Evolutionary conservation across 148 eudicot species (phyloP).

Genomic region (Diospyros kaki): DNA sequence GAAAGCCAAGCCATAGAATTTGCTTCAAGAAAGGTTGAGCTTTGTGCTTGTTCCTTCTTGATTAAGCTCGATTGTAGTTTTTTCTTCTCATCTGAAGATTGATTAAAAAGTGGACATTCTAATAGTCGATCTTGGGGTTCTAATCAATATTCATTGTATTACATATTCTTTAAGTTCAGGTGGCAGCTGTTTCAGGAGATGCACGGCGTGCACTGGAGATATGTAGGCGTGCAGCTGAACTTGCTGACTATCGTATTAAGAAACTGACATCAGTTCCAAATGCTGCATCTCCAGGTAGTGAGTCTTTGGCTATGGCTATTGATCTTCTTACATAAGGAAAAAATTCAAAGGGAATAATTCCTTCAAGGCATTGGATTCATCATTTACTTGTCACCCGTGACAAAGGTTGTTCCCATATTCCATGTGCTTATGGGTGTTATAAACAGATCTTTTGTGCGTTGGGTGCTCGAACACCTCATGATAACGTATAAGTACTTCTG

Average conservation of each 20-base stretch:
- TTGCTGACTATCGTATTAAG: conserved; percentile 74
- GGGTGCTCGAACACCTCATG: neutral
- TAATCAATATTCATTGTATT: neutral
- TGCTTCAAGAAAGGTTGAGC: conserved; percentile 84
- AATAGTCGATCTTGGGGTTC: conserved; percentile 5
- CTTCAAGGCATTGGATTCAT: neutral
- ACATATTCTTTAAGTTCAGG: conserved; percentile 37
- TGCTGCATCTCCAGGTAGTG: conserved; percentile 45
- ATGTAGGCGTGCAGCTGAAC: conserved; percentile 96
- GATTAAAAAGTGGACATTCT: neutral
- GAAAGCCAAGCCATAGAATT: conserved; percentile 94
- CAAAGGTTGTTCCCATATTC: neutral
- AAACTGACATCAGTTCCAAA: conserved; percentile 29
- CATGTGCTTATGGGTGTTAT: neutral
- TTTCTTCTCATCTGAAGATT: neutral
- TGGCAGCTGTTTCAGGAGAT: conserved; percentile 98
- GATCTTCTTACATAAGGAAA: neutral
- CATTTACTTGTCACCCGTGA: neutral
- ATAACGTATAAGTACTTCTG: neutral
- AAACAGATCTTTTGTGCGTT: neutral
- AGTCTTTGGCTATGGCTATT: conserved; percentile 1
- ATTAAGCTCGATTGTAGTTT: neutral
- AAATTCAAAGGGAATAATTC: neutral
- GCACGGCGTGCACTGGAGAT: conserved; percentile 97
- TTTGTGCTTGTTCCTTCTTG: neutral